Conservation (phyloP, 2,329 filamentous ascomycete genomes). For the Amylocarpus encephaloides region DNA sequence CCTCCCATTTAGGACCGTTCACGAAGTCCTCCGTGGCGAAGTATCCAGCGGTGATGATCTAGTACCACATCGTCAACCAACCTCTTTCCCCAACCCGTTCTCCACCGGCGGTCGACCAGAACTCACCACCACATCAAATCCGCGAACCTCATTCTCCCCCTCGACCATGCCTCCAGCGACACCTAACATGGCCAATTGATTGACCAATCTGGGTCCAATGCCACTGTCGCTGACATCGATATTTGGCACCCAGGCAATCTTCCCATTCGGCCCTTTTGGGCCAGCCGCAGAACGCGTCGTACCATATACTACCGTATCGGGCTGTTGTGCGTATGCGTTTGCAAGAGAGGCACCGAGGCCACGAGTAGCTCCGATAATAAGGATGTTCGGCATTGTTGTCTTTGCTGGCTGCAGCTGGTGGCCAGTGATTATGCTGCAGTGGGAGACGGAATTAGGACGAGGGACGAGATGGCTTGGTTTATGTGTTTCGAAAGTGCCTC, state of each 20-base stretch:
- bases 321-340: constrained; percentile 47
- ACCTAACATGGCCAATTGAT: constrained; percentile 35
- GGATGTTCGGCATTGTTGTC: constrained; percentile 31
- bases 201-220: constrained; percentile 42
- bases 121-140: constrained; percentile 41
- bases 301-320: constrained; percentile 48
- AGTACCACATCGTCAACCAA: constrained; percentile 23
- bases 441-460: too few species aligned
- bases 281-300: constrained; percentile 46
- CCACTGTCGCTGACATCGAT: constrained; percentile 48
- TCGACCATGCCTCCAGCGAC: constrained; percentile 23
- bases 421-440: too few species aligned
- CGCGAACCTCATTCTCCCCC: constrained; percentile 24
- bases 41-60: constrained; percentile 64
- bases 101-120: neutral
- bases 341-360: constrained; percentile 59
- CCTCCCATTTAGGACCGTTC: constrained; percentile 56
- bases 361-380: constrained; percentile 62
- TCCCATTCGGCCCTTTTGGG: constrained; percentile 36
- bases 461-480: too few species aligned
- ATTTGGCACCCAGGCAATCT: constrained; percentile 50
- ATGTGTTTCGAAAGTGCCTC: too few species aligned
- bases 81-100: neutral
- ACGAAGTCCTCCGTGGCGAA: constrained; percentile 60
- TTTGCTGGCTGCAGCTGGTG: too few species aligned